Percentiles rank a stretch among this genome's conserved stretches.
Conservation (phyloP, 116 monocot species). For the Zostera marina region DNA sequence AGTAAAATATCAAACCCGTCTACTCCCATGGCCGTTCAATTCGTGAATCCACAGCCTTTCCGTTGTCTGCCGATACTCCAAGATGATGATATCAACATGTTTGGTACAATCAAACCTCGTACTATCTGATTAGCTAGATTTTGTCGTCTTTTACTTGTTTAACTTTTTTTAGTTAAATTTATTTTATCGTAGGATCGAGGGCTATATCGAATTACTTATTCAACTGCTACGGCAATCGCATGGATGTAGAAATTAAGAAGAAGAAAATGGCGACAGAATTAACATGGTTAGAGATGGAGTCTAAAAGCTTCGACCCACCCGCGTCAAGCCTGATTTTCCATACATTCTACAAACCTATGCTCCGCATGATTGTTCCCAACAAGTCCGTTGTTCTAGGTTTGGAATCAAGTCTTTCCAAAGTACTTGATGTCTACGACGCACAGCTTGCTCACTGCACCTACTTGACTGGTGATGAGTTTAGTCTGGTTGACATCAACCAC, state of each 20-base stretch:
- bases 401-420: constrained; percentile 14
- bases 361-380: constrained; percentile 5
- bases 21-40: too few relatives aligned
- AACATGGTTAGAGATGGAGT: constrained; percentile 23
- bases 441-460: constrained; percentile 16
- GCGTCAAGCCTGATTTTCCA: constrained; percentile 11
- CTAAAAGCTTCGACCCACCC: constrained; percentile 15
- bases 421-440: constrained; percentile 33
- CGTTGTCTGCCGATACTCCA: constrained; percentile 33
- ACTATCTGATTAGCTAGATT: neutral
- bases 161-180: too few relatives aligned
- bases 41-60: constrained; percentile 25
- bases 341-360: constrained; percentile 7
- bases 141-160: too few relatives aligned
- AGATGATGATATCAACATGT: constrained; percentile 27
- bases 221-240: constrained; percentile 6
- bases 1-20: too few relatives aligned
- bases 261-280: constrained; percentile 11
- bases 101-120: constrained; percentile 10
- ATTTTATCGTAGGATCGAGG: constrained; percentile 41
- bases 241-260: too few relatives aligned
- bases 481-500: constrained; percentile 26
- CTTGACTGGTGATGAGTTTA: constrained; percentile 22
- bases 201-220: constrained; percentile 17
- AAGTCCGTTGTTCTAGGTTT: constrained; percentile 6